A percentile compares a stretch with the other conserved stretches of the same genome.
Conservation (phyloP, 2,329 filamentous ascomycete species). For the Colletotrichum cordylinicola region DNA sequence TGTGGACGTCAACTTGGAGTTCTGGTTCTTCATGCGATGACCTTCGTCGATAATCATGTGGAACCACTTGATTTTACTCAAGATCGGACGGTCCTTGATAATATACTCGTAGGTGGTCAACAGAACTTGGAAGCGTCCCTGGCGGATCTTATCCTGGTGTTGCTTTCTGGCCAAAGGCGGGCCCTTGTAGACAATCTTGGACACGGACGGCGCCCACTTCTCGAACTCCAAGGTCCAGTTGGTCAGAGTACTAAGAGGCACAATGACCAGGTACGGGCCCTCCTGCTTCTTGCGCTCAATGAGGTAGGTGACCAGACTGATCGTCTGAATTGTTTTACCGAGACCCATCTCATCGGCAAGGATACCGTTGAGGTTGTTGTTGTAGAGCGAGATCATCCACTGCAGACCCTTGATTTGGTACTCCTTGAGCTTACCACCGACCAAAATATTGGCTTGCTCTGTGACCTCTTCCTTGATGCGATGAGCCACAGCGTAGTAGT, state of each 20-base stretch:
- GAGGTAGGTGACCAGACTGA: slow-evolving; percentile 95
- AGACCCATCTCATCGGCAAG: slow-evolving; percentile 99
- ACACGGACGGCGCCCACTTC: slow-evolving; percentile 92
- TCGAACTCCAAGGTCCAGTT: slow-evolving; percentile 99
- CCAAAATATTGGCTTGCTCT: slow-evolving; percentile 81
- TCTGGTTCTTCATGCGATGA: slow-evolving; percentile 98
- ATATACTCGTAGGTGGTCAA: slow-evolving; percentile 99
- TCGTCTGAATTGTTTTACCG: slow-evolving; percentile 98
- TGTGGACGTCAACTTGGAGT: slow-evolving; percentile 94
- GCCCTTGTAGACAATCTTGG: slow-evolving; percentile 94
- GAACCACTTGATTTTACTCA: slow-evolving; percentile 99
- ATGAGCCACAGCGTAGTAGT: slow-evolving; percentile 98
- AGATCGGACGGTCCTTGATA: slow-evolving; percentile 94
- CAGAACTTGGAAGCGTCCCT: slow-evolving; percentile 93
- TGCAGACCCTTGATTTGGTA: slow-evolving; percentile 98
- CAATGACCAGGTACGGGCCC: slow-evolving; percentile 94
- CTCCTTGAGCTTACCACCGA: slow-evolving; percentile 93
- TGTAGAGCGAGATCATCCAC: slow-evolving; percentile 99
- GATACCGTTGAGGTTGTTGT: slow-evolving; percentile 99
- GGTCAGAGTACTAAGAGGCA: slow-evolving; percentile 93
- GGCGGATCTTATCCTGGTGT: slow-evolving; percentile 92
- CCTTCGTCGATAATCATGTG: slow-evolving; percentile 99
- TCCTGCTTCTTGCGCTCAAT: slow-evolving; percentile 94
- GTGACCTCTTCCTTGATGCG: slow-evolving; percentile 92
- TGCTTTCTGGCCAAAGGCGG: slow-evolving; percentile 86